Evolutionary conservation across 345 rosid genomes (phyloP), one percentile per base, ranked within the genome.

Genomic region (Citrus reticulata): DNA sequence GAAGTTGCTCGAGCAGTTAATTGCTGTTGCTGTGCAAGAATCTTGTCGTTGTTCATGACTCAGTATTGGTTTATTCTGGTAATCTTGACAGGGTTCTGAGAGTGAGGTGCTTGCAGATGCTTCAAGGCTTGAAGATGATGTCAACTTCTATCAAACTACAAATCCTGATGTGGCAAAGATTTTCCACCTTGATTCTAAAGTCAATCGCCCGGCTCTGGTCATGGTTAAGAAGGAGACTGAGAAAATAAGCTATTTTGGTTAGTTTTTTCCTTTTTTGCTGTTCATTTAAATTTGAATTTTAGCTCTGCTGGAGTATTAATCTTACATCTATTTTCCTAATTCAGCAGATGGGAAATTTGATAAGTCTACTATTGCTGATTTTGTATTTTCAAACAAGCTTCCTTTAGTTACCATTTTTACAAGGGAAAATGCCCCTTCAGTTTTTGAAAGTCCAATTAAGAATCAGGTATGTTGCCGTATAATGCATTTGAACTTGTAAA

Each of bases 141-240:
- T 93, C 82, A 90, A 82, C 85, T 92, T 96, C 85, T 96, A 94
- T 76, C 98, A 94, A 86, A 96, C 98, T 49, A 92, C 85, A 46
- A 93, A 84, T 81, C 88, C 98, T 34, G 95, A 91, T 81, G 95
- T 96, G 51, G 99, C 99, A 19, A 90, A 94, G 92, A 87, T 96
- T 85, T 96, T 96, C 84, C 97, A 96, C 73, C 79, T 96, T 1
- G 95, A 93, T 76, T 84, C 95, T 32, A 78, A 93, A 82, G 87
- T 82, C 74, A 93, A 90, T 82, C 86, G 98, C 63, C 99, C 99
- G 73, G 86, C 98, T 80, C 22, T 96, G 83, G 91, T 93, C 83
- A 30, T 96, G 87, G 70, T 94, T 77, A 94, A 96, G 88, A 90
- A 77, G 69, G 98, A 94, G 89, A 94, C 89, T 30, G 98, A 96